These are phyloP conservation scores for Colletotrichum somersetense DNA, from an alignment of 2,329 filamentous ascomycete species.

Conservation along the genomic window DNA sequence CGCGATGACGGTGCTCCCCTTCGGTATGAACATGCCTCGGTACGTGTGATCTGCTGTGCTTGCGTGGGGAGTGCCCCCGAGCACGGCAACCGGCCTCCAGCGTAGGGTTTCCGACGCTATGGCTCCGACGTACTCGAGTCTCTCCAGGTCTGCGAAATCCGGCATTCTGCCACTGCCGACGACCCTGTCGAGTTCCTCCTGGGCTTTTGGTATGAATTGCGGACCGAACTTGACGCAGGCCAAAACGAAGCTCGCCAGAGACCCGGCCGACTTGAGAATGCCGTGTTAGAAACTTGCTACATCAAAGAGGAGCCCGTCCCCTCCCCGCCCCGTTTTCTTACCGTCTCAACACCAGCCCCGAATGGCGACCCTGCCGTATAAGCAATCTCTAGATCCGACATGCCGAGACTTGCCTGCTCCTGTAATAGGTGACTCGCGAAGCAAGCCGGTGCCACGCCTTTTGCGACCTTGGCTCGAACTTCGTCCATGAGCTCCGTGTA, in stretches of 20 bases:
- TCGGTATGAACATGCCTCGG: slow-evolving; percentile 58
- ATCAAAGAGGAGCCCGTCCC: background rate
- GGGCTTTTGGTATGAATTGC: slow-evolving; percentile 59
- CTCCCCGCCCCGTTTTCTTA: slow-evolving; percentile 41
- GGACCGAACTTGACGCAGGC: slow-evolving; percentile 65
- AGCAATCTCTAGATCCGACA: slow-evolving; percentile 58
- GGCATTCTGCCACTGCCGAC: slow-evolving; percentile 54
- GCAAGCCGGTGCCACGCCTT: slow-evolving; percentile 52
- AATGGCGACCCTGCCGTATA: slow-evolving; percentile 61
- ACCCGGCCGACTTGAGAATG: slow-evolving; percentile 60
- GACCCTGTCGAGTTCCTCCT: slow-evolving; percentile 55
- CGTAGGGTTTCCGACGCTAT: slow-evolving; percentile 56
- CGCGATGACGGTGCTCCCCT: slow-evolving; percentile 50
- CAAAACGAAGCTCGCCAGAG: slow-evolving; percentile 62
- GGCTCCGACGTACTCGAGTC: slow-evolving; percentile 52
- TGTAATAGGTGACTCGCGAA: slow-evolving; percentile 59
- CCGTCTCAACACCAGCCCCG: slow-evolving; percentile 59
- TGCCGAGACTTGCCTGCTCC: slow-evolving; percentile 55
- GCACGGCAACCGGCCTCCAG: slow-evolving; percentile 55
- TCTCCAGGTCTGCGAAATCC: slow-evolving; percentile 52
- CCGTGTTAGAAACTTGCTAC: slow-evolving; percentile 41
- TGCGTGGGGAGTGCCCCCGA: slow-evolving; percentile 60
- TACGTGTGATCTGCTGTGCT: slow-evolving; percentile 58
- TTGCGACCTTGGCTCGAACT: slow-evolving; percentile 50
- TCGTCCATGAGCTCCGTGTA: slow-evolving; percentile 57